Evolutionary conservation across 805 yeast species (phyloP).

Genomic region (Candida ipomoeae): DNA sequence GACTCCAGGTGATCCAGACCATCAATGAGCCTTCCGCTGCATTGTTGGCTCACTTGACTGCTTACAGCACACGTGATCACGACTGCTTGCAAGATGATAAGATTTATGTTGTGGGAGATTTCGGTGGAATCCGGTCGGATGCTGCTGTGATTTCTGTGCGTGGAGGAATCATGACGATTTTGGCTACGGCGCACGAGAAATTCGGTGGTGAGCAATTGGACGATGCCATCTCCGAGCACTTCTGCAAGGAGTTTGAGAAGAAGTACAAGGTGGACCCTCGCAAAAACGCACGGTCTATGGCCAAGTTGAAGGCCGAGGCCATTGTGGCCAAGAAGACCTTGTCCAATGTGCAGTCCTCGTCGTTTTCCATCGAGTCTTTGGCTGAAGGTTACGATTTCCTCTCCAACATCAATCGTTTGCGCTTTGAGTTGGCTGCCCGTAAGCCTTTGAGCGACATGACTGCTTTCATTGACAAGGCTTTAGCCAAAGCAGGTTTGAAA

Average conservation of each 20-base stretch:
- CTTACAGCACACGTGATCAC: constrained; percentile 28
- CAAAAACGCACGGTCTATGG: constrained; percentile 74
- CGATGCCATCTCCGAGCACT: constrained; percentile 69
- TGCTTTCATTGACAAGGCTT: constrained; percentile 67
- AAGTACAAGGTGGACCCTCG: constrained; percentile 79
- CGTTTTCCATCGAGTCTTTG: constrained; percentile 90
- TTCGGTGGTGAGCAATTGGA: constrained; percentile 91
- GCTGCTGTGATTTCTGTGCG: constrained; percentile 91
- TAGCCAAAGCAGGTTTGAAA: constrained; percentile 80
- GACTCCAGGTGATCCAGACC: constrained; percentile 76
- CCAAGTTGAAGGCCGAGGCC: constrained; percentile 82
- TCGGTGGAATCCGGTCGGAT: constrained; percentile 94
- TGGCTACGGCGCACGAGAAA: constrained; percentile 79
- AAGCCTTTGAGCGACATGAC: constrained; percentile 71
- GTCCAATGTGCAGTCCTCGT: constrained; percentile 81
- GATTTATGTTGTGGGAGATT: constrained; percentile 87
- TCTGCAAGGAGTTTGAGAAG: constrained; percentile 92
- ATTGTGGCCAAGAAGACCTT: constrained; percentile 85
- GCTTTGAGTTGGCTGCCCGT: constrained; percentile 86
- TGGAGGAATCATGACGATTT: constrained; percentile 87
- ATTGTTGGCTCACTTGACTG: constrained; percentile 69
- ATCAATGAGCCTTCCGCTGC: constrained; percentile 93
- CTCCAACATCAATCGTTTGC: constrained; percentile 86
- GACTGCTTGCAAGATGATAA: constrained; percentile 57
- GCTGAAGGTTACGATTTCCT: constrained; percentile 94